These are phyloP conservation scores for Sugiyamaella paludigena DNA, from an alignment of 1,139 yeast genomes.

Conservation along the genomic window DNA sequence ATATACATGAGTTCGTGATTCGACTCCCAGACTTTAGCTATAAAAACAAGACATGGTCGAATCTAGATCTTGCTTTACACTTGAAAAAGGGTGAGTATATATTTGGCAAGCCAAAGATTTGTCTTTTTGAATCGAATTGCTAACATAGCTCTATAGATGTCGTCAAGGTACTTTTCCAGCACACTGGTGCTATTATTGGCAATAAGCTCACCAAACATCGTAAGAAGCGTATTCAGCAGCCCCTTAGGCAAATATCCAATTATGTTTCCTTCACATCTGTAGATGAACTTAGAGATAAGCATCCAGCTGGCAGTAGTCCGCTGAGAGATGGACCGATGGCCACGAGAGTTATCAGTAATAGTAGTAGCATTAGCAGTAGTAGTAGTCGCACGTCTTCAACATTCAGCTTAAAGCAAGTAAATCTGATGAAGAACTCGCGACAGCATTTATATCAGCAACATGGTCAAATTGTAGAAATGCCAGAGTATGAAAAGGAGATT, in stretches of 20 bases:
- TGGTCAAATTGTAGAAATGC: too few relatives aligned
- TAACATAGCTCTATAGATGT: conserved; percentile 44
- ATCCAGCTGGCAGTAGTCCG: neutral
- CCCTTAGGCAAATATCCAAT: conserved; percentile 36
- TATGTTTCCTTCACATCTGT: conserved; percentile 38
- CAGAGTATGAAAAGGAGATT: too few relatives aligned
- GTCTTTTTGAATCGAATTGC: neutral
- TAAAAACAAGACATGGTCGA: conserved; percentile 72
- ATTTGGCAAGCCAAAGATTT: neutral
- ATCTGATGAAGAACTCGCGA: too few relatives aligned
- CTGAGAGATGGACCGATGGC: too few relatives aligned
- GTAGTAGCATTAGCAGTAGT: neutral
- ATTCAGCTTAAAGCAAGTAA: too few relatives aligned
- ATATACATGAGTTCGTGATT: conserved; percentile 66
- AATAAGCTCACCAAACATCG: conserved; percentile 60
- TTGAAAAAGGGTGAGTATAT: conserved; percentile 47
- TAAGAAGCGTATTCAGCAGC: conserved; percentile 25
- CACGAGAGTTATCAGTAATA: neutral
- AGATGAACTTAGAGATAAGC: conserved; percentile 18
- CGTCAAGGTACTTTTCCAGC: conserved; percentile 62
- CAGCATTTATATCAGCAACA: too few relatives aligned
- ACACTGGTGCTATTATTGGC: conserved; percentile 76
- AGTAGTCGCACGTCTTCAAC: neutral
- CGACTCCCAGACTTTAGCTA: conserved; percentile 65
- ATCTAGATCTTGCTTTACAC: conserved; percentile 63